These are phyloP conservation scores for Macrotyloma uniflorum DNA, from an alignment of 306 rosid species.

Conservation along the genomic window DNA sequence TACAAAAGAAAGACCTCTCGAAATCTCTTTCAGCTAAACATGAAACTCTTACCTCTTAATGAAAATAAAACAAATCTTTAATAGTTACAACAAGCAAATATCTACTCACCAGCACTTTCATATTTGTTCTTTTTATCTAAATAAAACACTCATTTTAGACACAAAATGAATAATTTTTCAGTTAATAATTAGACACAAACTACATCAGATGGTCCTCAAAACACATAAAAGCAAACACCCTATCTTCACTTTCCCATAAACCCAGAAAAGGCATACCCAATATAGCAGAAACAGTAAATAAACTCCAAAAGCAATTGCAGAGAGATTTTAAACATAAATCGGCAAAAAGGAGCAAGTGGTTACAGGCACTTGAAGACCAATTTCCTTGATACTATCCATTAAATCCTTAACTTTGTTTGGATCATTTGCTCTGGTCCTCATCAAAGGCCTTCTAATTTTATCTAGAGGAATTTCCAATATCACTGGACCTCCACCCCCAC, in stretches of 20 bases:
- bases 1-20: not conserved
- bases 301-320: not conserved
- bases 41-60: not conserved
- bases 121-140: not conserved
- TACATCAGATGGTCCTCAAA: not conserved
- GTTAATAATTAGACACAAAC: not conserved
- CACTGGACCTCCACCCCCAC: conserved; percentile 74
- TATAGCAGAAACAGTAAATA: not conserved
- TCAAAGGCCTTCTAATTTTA: conserved; percentile 86
- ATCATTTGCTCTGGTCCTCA: conserved; percentile 90
- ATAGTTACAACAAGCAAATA: not conserved
- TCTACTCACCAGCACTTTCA: not conserved
- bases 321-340: not conserved
- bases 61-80: not conserved
- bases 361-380: conserved; percentile 97
- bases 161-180: not conserved
- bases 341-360: conserved; percentile 26
- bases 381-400: conserved; percentile 82
- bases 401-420: conserved; percentile 73
- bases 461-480: conserved; percentile 90
- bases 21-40: not conserved
- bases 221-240: not conserved
- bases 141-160: not conserved
- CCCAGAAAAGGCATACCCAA: not conserved
- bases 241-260: not conserved